These are phyloP conservation scores for Acorus gramineus DNA, from an alignment of 106 monocot species.

Conservation along the genomic window DNA sequence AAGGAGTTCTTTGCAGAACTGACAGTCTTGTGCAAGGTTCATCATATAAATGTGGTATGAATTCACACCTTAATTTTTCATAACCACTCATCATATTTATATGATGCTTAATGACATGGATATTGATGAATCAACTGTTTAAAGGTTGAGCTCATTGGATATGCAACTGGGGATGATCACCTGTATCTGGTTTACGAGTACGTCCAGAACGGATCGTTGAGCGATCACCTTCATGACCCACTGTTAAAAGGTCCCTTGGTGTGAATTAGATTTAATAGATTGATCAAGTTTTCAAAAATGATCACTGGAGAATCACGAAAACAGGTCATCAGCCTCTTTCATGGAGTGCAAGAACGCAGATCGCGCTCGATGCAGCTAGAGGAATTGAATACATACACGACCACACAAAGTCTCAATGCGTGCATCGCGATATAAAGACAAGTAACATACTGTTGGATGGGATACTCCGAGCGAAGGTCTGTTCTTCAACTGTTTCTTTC, in stretches of 20 bases:
- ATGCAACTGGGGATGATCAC: constrained; percentile 37
- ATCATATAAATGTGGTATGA: constrained; percentile 53
- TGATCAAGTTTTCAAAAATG: too few relatives aligned
- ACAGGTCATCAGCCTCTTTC: constrained; percentile 48
- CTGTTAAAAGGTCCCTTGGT: constrained; percentile 31
- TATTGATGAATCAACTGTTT: background rate
- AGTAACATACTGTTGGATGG: constrained; percentile 48
- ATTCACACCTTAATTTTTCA: background rate
- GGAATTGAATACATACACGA: constrained; percentile 56
- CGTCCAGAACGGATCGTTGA: constrained; percentile 42
- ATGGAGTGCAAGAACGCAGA: constrained; percentile 43
- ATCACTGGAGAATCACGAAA: too few relatives aligned
- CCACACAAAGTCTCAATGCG: constrained; percentile 30
- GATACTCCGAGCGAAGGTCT: constrained; percentile 42
- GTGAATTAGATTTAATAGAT: too few relatives aligned
- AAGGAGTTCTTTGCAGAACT: constrained; percentile 55
- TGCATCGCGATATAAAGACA: constrained; percentile 51
- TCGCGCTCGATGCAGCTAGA: constrained; percentile 44
- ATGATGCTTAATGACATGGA: background rate
- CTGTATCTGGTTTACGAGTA: constrained; percentile 43
- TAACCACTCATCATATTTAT: background rate
- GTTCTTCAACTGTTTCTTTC: too few relatives aligned
- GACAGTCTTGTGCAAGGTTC: constrained; percentile 47
- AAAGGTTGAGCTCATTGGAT: constrained; percentile 44
- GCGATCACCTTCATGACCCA: constrained; percentile 55